These are phyloP conservation scores for Backusella morwellensis DNA, from an alignment of 192 early-diverging fungal genomes.

Conservation along the genomic window DNA sequence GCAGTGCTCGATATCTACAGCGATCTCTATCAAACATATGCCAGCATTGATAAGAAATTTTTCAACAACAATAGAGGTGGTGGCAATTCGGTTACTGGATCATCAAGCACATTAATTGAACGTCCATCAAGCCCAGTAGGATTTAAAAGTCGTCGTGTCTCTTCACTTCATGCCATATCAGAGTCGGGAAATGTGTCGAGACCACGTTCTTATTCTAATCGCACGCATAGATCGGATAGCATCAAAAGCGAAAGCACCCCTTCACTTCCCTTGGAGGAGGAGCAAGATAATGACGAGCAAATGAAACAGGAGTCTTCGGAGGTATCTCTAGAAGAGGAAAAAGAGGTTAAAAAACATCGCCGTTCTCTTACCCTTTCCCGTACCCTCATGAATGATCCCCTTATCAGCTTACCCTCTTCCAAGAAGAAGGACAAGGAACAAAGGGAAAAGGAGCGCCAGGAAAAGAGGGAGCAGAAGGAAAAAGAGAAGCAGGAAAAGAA, in stretches of 20 bases:
- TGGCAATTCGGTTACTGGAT: background rate
- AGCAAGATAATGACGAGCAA: background rate
- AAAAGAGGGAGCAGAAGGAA: background rate
- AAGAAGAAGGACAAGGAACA: conserved; percentile 3
- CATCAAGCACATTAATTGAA: background rate
- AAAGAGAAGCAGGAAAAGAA: background rate
- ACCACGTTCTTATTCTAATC: background rate
- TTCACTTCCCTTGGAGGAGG: background rate
- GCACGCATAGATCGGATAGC: background rate
- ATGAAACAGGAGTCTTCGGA: background rate
- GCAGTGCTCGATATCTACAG: background rate
- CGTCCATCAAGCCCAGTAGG: background rate
- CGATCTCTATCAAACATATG: conserved; percentile 4
- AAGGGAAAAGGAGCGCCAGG: background rate
- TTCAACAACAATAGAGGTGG: background rate
- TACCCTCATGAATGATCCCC: conserved; percentile 7
- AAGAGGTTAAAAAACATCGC: background rate
- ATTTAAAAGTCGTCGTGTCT: background rate
- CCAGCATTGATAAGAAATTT: background rate
- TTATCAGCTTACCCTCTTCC: background rate
- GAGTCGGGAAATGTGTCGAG: background rate
- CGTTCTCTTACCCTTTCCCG: background rate
- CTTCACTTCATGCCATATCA: background rate
- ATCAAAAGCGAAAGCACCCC: background rate
- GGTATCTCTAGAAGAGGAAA: background rate